Percentiles rank a stretch among this genome's conserved stretches.
These are phyloP conservation scores for Vigna angularis DNA, from an alignment of 306 rosid species.

Conservation along the genomic window DNA sequence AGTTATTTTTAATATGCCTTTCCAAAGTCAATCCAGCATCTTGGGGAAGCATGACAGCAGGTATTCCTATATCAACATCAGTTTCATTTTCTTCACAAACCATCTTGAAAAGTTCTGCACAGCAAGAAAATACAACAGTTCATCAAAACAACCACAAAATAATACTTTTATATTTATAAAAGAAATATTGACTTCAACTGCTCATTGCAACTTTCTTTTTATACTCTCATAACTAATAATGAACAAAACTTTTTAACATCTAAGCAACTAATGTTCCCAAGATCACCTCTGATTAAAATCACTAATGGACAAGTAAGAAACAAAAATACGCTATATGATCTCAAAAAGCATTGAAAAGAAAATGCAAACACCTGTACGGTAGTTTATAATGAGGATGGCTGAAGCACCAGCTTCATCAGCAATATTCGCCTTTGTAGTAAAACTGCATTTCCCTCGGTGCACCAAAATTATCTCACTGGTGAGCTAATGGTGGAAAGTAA, in stretches of 20 bases:
- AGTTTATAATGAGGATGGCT: conserved; percentile 88
- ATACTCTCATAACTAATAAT: conserved; percentile 13
- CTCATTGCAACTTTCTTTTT: conserved; percentile 12
- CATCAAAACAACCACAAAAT: conserved; percentile 15
- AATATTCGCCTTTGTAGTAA: conserved; percentile 88
- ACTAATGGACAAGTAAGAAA: conserved; percentile 19
- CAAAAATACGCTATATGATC: conserved; percentile 14
- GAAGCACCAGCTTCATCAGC: conserved; percentile 90
- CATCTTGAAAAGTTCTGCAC: conserved; percentile 97
- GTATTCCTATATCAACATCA: conserved; percentile 76
- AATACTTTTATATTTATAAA: background rate
- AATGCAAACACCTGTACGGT: conserved; percentile 68
- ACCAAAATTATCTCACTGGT: conserved; percentile 81
- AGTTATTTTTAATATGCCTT: conserved; percentile 61
- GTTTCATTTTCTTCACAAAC: conserved; percentile 86
- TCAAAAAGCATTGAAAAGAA: conserved; percentile 27
- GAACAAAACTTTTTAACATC: conserved; percentile 31
- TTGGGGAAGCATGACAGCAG: conserved; percentile 97
- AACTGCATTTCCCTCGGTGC: conserved; percentile 95
- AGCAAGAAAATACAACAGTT: conserved; percentile 31
- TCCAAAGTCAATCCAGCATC: conserved; percentile 77
- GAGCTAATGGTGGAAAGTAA: conserved; percentile 69
- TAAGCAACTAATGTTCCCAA: conserved; percentile 16
- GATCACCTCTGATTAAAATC: conserved; percentile 12
- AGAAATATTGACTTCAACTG: conserved; percentile 14